Percentiles rank a stretch among this genome's conserved stretches.
Evolutionary conservation across 345 rosid species (phyloP).

Genomic region (Camelina hispida): DNA sequence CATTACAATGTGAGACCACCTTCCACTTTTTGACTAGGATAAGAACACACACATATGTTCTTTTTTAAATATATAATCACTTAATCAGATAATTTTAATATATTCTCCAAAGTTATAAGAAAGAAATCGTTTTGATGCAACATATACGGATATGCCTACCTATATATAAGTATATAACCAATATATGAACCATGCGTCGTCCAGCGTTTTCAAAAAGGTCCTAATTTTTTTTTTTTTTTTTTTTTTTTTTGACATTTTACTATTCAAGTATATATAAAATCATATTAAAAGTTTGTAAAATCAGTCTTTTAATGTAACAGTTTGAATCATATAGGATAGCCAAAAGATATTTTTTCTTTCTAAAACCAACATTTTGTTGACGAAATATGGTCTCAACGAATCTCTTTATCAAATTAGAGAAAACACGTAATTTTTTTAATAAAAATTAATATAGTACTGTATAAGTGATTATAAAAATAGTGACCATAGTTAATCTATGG

Average conservation of each 20-base stretch:
- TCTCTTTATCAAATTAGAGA: neutral
- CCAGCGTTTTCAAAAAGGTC: neutral
- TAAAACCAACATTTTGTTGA: neutral
- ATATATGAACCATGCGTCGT: neutral
- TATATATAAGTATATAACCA: neutral
- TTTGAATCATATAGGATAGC: neutral
- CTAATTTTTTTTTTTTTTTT: too few species aligned
- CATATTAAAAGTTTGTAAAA: neutral
- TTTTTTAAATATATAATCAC: neutral
- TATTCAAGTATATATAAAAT: neutral
- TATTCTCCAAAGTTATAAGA: neutral
- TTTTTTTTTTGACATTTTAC: too few species aligned
- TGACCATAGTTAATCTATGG: constrained; percentile 9
- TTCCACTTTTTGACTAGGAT: constrained; percentile 42
- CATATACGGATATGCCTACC: neutral
- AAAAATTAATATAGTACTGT: neutral
- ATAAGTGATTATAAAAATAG: neutral
- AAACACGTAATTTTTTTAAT: neutral
- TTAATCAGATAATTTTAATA: neutral
- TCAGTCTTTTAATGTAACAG: neutral
- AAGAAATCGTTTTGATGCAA: neutral
- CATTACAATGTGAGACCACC: constrained; percentile 47
- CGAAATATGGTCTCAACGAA: neutral
- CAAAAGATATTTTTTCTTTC: neutral
- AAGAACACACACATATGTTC: constrained; percentile 29